Evolutionary conservation across 768 basidiomycete genomes (phyloP).

Genomic region (Harrya chromipes): DNA sequence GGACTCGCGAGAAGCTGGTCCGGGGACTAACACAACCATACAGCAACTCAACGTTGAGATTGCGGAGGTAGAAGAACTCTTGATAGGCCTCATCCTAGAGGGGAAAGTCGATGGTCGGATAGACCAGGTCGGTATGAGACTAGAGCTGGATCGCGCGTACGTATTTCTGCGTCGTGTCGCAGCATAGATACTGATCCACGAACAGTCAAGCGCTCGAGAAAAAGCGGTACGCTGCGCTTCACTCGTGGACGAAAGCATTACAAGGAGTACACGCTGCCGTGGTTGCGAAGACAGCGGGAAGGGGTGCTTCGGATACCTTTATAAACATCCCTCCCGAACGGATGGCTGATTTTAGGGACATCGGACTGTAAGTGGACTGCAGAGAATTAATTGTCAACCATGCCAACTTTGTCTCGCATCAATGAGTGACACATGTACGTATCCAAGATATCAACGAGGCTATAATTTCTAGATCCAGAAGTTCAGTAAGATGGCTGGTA

Average conservation of each 20-base stretch:
- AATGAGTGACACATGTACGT: neutral
- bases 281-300: slow-evolving; percentile 62
- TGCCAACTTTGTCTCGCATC: neutral
- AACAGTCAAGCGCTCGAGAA: slow-evolving; percentile 82
- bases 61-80: slow-evolving; percentile 89
- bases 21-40: neutral
- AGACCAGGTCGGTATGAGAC: slow-evolving; percentile 91
- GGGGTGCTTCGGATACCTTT: slow-evolving; percentile 33
- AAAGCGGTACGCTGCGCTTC: slow-evolving; percentile 77
- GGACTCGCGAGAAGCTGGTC: neutral
- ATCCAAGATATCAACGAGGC: neutral
- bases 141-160: slow-evolving; percentile 87
- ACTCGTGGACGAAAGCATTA: slow-evolving; percentile 80
- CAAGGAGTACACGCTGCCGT: slow-evolving; percentile 75
- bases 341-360: slow-evolving; percentile 30
- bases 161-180: slow-evolving; percentile 7
- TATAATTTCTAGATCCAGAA: neutral
- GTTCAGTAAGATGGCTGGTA: neutral
- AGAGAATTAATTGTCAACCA: slow-evolving; percentile 3
- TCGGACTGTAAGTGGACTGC: slow-evolving; percentile 18
- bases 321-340: slow-evolving; percentile 30
- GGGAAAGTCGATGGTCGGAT: slow-evolving; percentile 97
- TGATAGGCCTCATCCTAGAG: slow-evolving; percentile 91
- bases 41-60: slow-evolving; percentile 96
- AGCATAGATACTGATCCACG: slow-evolving; percentile 1